These are phyloP conservation scores for Tephrocybe sp. DNA, from an alignment of 768 basidiomycete genomes.

Conservation along the genomic window DNA sequence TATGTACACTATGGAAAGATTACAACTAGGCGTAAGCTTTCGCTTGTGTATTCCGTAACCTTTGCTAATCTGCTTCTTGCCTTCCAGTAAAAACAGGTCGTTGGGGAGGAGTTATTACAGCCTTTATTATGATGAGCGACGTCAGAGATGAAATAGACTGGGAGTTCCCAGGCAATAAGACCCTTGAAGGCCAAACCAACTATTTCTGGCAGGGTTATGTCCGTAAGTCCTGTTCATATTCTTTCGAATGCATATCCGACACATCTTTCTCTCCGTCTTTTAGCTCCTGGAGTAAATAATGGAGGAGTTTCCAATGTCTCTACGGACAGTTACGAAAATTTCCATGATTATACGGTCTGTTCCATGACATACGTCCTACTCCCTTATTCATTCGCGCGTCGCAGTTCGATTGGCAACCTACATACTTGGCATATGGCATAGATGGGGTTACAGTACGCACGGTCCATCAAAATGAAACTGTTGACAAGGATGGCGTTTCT, in stretches of 20 bases:
- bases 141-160: conserved; percentile 87
- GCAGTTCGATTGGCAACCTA: conserved; percentile 81
- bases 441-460: conserved; percentile 74
- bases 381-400: background rate
- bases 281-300: conserved; percentile 41
- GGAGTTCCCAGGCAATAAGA: conserved; percentile 72
- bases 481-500: conserved; percentile 52
- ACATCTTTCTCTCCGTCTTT: background rate
- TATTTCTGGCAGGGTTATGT: conserved; percentile 76
- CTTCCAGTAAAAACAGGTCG: conserved; percentile 69
- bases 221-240: conserved; percentile 38
- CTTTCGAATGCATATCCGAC: background rate
- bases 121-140: conserved; percentile 83
- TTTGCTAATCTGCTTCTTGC: background rate
- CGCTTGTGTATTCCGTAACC: no score
- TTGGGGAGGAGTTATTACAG: conserved; percentile 80
- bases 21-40: conserved; percentile 51
- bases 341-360: conserved; percentile 74
- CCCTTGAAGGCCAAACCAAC: conserved; percentile 72
- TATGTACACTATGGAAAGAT: conserved; percentile 82
- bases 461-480: conserved; percentile 54
- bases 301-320: conserved; percentile 48
- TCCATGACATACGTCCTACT: background rate
- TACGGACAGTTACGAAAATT: conserved; percentile 64
- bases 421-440: conserved; percentile 60